Conservation (phyloP, 169 alveolate species). For the Cryptosporidium bovis region DNA sequence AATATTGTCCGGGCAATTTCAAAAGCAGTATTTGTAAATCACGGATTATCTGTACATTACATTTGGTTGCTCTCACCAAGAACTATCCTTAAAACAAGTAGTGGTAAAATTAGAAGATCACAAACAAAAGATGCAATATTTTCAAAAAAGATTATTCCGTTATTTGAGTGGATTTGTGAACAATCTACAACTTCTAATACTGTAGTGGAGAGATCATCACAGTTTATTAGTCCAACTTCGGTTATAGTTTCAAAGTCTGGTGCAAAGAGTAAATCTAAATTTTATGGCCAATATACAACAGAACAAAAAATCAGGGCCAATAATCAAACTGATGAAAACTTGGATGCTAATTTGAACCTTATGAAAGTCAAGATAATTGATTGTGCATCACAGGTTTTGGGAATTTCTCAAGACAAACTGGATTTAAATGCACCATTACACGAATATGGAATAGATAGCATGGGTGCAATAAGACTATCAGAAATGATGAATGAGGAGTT, state of each 20-base stretch:
- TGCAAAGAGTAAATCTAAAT: conserved; percentile 28
- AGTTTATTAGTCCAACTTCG: conserved; percentile 67
- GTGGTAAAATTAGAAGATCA: conserved; percentile 81
- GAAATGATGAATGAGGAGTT: conserved; percentile 78
- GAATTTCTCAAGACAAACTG: conserved; percentile 44
- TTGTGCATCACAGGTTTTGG: conserved; percentile 73
- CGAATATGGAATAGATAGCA: conserved; percentile 82
- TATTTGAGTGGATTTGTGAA: conserved; percentile 73
- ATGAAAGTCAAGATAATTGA: conserved; percentile 36
- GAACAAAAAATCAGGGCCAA: background rate
- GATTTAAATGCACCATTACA: conserved; percentile 81
- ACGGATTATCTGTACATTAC: conserved; percentile 79
- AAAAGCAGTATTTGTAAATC: conserved; percentile 73
- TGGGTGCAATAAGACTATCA: conserved; percentile 81
- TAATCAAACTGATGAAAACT: background rate
- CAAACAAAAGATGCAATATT: conserved; percentile 76
- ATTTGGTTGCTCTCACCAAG: conserved; percentile 81
- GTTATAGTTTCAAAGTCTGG: conserved; percentile 62
- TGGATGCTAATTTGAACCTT: conserved; percentile 2
- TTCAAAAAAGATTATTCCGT: conserved; percentile 67
- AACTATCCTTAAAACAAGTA: conserved; percentile 79
- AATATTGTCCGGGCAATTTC: conserved; percentile 76
- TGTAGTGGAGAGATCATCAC: conserved; percentile 50
- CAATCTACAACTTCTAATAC: conserved; percentile 28
- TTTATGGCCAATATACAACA: conserved; percentile 10